Base-by-base conservation (phyloP, 176 grass and related monocot species). In the Melocanna baccifera region DNA sequence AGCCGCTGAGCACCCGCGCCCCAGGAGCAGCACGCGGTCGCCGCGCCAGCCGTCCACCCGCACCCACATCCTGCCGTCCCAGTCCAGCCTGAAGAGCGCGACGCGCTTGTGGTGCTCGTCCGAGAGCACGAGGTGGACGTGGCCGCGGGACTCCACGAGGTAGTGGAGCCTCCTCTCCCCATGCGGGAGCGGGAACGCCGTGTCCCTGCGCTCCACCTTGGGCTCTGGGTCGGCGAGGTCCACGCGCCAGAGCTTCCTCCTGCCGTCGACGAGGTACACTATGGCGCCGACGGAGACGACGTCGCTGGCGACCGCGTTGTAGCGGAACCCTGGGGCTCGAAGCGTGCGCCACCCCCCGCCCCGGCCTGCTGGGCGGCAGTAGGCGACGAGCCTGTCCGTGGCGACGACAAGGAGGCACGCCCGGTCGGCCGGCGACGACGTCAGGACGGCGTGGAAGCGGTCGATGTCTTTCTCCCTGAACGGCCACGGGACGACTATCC, bases 71-170 rank as follows among this genome's bases (percentile, higher is more conserved):
- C 67, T 86, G 9, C 48, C 29, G 6, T 72, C 46, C 88, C 83
- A 90, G 46, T 86, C 59, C 26, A 90, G 47, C 46, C 67, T 78
- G 56, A 66, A 83, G 72, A 90, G 72, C 22, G 64, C 72, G 26
- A 90, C 6, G 56, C 56, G 53, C 64, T 4, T 76, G 57, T 72
- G 73, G 56, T 64, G 78, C 14, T 86, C 78, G 73, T 90, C 88
- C 72, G 83, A 55, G 64, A 86, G 30, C 78, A 86, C 83, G 83
- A 90, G 78, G 88, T 78, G 64, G 83, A 90, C 72, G 55, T 78
- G 66, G 15, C 88, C 71, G 72, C 72, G 47, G 73, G 56, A 77
- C 88, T 58, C 66, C 22, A 90, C 65, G 5, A 90, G 83, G 83
- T 77, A 72, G 65, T 86, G 79, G 20, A 65, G 65, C 88, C 56